These are phyloP conservation scores for Fusarium proliferatum DNA, from an alignment of 2,329 filamentous ascomycete genomes.

Conservation along the genomic window DNA sequence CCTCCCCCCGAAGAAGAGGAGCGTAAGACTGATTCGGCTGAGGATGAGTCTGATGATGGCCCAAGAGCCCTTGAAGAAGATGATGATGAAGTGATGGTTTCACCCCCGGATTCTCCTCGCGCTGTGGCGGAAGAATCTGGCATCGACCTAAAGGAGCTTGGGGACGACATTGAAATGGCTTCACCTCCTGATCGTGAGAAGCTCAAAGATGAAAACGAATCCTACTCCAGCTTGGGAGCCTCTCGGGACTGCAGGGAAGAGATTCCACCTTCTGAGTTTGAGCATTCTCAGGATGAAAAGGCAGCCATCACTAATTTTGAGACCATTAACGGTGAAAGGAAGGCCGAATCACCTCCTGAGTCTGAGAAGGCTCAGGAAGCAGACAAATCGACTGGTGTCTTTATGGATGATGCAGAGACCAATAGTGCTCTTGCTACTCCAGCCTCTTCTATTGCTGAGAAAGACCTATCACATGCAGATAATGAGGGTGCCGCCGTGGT, in stretches of 20 bases:
- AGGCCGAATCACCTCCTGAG: background rate
- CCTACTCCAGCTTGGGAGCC: background rate
- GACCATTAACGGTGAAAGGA: background rate
- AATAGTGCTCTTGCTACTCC: background rate
- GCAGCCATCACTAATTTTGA: background rate
- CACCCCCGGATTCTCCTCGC: background rate
- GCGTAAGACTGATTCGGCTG: background rate
- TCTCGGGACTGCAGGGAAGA: background rate
- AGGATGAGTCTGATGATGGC: background rate
- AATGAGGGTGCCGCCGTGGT: too few relatives aligned
- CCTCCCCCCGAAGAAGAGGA: slow-evolving; percentile 26
- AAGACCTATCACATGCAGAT: background rate
- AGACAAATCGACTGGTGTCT: background rate
- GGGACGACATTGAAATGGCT: background rate
- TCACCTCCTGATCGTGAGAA: background rate
- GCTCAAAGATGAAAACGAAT: background rate
- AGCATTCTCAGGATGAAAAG: background rate
- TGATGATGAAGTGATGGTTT: background rate
- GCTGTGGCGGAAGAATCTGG: background rate
- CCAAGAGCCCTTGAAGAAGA: slow-evolving; percentile 3
- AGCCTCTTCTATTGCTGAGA: background rate
- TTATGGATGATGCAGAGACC: background rate
- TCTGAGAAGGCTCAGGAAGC: background rate
- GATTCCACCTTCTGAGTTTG: background rate
- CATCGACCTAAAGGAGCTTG: background rate